Evolutionary conservation across 2,329 filamentous ascomycete genomes (phyloP), one percentile per base, ranked within the genome.

Genomic region (Cytospora paraplurivora): DNA sequence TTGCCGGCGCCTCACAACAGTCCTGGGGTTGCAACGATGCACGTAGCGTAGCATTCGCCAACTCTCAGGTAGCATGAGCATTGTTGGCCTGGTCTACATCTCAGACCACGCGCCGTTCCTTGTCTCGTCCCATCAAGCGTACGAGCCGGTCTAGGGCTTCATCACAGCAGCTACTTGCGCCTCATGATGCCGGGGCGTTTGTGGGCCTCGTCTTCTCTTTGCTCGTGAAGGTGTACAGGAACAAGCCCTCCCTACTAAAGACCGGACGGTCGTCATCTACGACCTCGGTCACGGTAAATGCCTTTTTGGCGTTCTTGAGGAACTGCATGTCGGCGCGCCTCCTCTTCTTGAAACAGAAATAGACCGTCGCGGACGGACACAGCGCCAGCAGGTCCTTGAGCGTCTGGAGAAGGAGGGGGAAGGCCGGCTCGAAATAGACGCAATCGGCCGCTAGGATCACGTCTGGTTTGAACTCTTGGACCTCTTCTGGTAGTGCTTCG

Each of bases 361-460:
- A 89, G 54, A 89, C 75, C 11, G 82, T 79, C 12, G 85, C 83
- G 51, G 80, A 75, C 27, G 89, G 89, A 74, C 89, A 93, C 51
- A 93, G 83, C 17, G 85, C 83, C 68, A 97, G 81, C 55, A 97
- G 81, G 67, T 91, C 87, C 64, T 85, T 80, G 68, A 98, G 78
- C 7, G 94, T 98, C 67, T 87, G 79, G 72, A 95, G 84, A 54
- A 99, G 83, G 38, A 97, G 81, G 35, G 94, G 93, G 72, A 98
- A 98, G 1, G 95, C 92, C 3, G 94, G 93, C 76, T 98, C 95
- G 75, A 96, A 96, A 79, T 98, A 99, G 56, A 97, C 93, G 77
- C 94, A 98, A 76, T 98, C 95, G 49, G 93, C 94, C 4, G 95
- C 95, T n/a, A 98, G 83, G 62, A 99, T 88, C 62, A 97, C 81